Base-by-base conservation (phyloP, 148 eudicot species). In the Chenopodium quinoa region DNA sequence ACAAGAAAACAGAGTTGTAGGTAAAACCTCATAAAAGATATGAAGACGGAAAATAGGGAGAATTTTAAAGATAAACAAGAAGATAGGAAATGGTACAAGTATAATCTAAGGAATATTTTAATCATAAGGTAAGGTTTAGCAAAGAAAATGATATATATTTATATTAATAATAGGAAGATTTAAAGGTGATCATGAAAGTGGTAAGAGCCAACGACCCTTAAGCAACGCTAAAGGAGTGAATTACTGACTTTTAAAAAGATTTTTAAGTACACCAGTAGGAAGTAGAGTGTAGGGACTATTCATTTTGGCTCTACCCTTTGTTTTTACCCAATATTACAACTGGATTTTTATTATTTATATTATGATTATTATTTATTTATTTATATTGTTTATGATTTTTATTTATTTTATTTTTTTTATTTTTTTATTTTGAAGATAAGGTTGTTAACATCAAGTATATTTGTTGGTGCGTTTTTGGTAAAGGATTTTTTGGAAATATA, bases 121-220 rank as follows among this genome's bases (percentile, higher is more conserved):
- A 52, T 52, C 17, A 56, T 17, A 56, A 50, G 4, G 22, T 14
- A 56, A 56, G 62, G 22, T 2, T 46, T 40, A 7, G 47, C 27
- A 6, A 32, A 40, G 8, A 9, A 31, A 47, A 50, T 0, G 10
- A 48, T 29, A 40, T 40, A 40, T 40, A 40, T 25, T n/a, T 13
- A 27, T 25, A 12, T 40, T 78, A n/a, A 58, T 20, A 52, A 56
- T n/a, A 2, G n/a, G 40, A 13, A 22, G 73, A n/a, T 62, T 52
- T 60, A 17, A 25, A 56, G 23, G 67, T 48, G 82, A 84, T 81
- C 81, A 84, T 73, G 81, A 78, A 84, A 29, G 68, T 16, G 14
- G 81, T 72, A 84, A 84, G 86, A 84, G 86, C 84, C 84, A 84
- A 84, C 84, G 83, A 23, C 86, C 68, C 81, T 84, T 84, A 60